Conservation (phyloP, 176 grass and related monocot genomes). For the Triticum timopheevii region DNA sequence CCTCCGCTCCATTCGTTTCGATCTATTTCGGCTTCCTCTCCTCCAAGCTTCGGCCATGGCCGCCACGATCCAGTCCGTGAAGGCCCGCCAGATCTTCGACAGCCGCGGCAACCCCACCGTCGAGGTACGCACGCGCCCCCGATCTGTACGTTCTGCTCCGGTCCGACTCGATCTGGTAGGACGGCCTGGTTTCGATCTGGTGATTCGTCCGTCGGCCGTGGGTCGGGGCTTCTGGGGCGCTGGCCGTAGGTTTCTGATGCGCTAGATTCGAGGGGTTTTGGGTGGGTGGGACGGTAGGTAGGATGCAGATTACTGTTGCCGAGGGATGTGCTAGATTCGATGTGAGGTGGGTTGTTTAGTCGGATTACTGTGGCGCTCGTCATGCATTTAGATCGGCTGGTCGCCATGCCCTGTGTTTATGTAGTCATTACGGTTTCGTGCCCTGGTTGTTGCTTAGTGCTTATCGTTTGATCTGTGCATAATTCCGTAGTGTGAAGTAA, state of each 20-base stretch:
- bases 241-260: too few species aligned
- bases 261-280: too few species aligned
- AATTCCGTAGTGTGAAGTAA: background rate
- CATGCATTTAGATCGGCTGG: background rate
- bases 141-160: background rate
- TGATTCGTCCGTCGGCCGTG: too few species aligned
- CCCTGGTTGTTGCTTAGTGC: background rate
- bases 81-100: slow-evolving; percentile 16
- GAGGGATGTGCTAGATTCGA: background rate
- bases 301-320: too few species aligned
- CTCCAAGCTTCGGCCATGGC: background rate
- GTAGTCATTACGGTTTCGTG: background rate
- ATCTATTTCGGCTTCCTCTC: background rate
- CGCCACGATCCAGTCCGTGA: background rate
- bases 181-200: background rate
- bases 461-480: background rate
- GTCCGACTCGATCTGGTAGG: background rate
- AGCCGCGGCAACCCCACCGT: slow-evolving; percentile 9
- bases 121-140: background rate
- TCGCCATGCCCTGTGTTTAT: too few species aligned
- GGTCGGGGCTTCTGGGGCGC: too few species aligned
- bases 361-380: too few species aligned
- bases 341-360: background rate
- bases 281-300: too few species aligned
- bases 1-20: background rate